These are phyloP conservation scores for Apiospora koreana DNA, from an alignment of 2,329 filamentous ascomycete species.

Conservation along the genomic window DNA sequence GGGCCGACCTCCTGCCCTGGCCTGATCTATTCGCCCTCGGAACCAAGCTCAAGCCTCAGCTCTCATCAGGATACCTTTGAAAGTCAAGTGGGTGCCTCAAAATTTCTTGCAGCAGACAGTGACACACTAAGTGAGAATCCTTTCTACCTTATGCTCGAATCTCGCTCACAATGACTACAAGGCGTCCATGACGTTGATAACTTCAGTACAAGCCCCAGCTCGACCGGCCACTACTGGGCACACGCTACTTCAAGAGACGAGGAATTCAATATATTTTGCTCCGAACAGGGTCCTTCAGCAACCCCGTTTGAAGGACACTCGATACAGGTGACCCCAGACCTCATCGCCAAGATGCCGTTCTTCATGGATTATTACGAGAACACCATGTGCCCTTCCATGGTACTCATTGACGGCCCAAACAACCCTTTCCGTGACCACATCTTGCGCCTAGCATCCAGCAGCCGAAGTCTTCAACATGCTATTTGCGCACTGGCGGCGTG, in stretches of 20 bases:
- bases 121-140: conserved; percentile 56
- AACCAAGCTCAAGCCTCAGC: conserved; percentile 60
- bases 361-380: conserved; percentile 94
- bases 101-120: conserved; percentile 55
- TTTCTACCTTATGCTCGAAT: conserved; percentile 23
- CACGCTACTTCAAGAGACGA: conserved; percentile 46
- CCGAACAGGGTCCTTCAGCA: conserved; percentile 50
- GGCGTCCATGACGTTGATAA: conserved; percentile 55
- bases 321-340: conserved; percentile 58
- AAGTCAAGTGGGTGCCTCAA: conserved; percentile 41
- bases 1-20: conserved; percentile 63
- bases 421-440: conserved; percentile 89
- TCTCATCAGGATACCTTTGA: conserved; percentile 62
- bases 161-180: conserved; percentile 22
- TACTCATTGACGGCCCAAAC: conserved; percentile 81
- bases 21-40: conserved; percentile 61
- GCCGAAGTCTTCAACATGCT: conserved; percentile 85
- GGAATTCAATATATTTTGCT: conserved; percentile 40
- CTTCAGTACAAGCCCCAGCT: conserved; percentile 52
- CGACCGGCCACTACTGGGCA: conserved; percentile 49
- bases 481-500: conserved; percentile 88
- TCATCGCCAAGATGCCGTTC: conserved; percentile 79
- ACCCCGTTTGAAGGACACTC: conserved; percentile 45
- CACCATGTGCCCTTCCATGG: conserved; percentile 87
- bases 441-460: conserved; percentile 73